Evolutionary conservation across 306 rosid species (phyloP), one percentile per base, ranked within the genome.

Genomic region (Quercus rubra): DNA sequence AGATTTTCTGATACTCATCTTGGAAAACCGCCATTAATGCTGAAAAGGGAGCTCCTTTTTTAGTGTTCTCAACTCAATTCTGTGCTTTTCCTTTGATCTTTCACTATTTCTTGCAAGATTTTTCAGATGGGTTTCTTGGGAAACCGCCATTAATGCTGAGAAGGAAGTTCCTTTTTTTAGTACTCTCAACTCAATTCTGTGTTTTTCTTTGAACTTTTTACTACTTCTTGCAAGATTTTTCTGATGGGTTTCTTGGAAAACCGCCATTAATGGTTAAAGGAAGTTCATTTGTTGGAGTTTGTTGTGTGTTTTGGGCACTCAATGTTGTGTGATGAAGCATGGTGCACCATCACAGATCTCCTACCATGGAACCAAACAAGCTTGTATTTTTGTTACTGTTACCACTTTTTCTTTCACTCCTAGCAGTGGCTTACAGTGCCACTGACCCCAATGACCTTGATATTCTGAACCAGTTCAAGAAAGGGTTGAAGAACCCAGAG

Each of bases 391-490:
- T 49, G 54, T 49, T 49, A 49, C 17, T 12, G 17, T 13, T 13
- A 12, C 5, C 66, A 0, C 71, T 87, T 13, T 21, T 84, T 11
- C 84, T 85, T 18, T 79, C 84, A 54, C 81, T 87, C 3, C 12
- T 83, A 54, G 80, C 77, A 3, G 54, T 80, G 54, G 74, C 31
- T 71, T 79, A 81, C 38, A 5, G 80, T 31, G 87, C 57, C 73
- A 88, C 94, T 13, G 90, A 96, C 88, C 93, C 96, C 0, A 77
- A 54, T 82, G 99, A 96, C 79, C 76, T 83, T 6, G 85, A 76
- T 35, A 78, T 96, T 83, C 89, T 96, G 64, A 81, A 56, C 73
- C 85, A 88, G 70, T 88, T 96, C 80, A 86, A 77, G 30, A 84
- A 86, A 25, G 90, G 89, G 17, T 52, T 96, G 67, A 81, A 85